Conservation (phyloP, 2,329 filamentous ascomycete species). For the Cladosporium cucumerinum region DNA sequence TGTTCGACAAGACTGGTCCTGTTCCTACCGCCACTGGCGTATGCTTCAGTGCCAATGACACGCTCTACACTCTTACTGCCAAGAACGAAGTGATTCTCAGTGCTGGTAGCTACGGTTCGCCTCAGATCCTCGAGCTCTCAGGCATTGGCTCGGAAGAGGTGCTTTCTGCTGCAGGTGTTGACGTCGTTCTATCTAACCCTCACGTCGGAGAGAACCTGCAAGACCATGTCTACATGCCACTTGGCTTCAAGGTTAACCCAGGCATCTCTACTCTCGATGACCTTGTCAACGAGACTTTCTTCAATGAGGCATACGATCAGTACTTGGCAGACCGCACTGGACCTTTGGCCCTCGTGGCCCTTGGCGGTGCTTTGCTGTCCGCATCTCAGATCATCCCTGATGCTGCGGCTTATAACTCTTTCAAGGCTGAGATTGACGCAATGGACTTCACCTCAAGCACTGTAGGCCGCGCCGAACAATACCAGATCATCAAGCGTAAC, state of each 20-base stretch:
- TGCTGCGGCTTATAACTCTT: conserved; percentile 13
- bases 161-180: conserved; percentile 53
- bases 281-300: conserved; percentile 16
- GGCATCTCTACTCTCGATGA: conserved; percentile 10
- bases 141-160: conserved; percentile 56
- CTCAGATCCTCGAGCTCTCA: conserved; percentile 54
- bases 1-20: conserved; percentile 10
- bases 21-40: conserved; percentile 15
- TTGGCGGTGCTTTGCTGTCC: conserved; percentile 12
- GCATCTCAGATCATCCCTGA: not conserved
- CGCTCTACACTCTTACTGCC: conserved; percentile 3
- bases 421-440: not conserved
- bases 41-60: conserved; percentile 9
- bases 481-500: conserved; percentile 5
- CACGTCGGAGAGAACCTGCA: conserved; percentile 61
- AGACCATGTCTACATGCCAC: conserved; percentile 44
- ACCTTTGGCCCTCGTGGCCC: conserved; percentile 17
- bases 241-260: not conserved
- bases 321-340: conserved; percentile 21
- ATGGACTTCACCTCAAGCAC: conserved; percentile 9
- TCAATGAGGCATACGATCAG: conserved; percentile 11
- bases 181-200: conserved; percentile 55
- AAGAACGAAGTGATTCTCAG: conserved; percentile 41
- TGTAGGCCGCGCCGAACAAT: not conserved
- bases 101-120: conserved; percentile 40